Evolutionary conservation across 306 rosid genomes (phyloP).

Genomic region (Lablab purpureus): DNA sequence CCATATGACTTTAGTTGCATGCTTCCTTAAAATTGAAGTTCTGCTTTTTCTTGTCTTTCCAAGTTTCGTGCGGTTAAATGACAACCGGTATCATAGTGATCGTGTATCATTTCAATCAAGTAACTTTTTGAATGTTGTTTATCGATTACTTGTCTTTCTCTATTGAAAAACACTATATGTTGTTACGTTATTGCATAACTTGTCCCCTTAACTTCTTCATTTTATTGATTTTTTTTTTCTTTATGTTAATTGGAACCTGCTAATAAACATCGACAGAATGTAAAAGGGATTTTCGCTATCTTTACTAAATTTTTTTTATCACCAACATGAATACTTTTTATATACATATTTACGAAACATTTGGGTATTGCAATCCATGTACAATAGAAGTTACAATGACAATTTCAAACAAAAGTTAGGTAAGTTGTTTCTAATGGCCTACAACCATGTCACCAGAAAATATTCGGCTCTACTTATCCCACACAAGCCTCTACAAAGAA

Average conservation of each 20-base stretch:
- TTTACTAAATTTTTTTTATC: no score
- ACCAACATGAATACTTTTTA: no score
- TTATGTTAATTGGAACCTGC: neutral
- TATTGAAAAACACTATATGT: neutral
- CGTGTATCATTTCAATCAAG: conserved; percentile 27
- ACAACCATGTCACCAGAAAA: no score
- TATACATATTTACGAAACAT: no score
- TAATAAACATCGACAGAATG: neutral
- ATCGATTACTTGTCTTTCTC: neutral
- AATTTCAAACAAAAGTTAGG: no score
- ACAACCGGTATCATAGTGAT: conserved; percentile 10
- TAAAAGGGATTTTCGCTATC: neutral
- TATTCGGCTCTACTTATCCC: no score
- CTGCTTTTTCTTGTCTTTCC: conserved; percentile 25
- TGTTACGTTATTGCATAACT: neutral
- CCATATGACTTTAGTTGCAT: conserved; percentile 25
- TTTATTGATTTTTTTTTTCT: conserved; percentile 6
- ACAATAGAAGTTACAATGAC: no score
- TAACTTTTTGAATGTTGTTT: conserved; percentile 34
- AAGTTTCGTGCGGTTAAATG: conserved; percentile 23
- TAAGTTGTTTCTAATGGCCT: no score
- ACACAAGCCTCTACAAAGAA: no score
- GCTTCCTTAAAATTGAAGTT: conserved; percentile 20
- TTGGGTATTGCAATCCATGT: no score
- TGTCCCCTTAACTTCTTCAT: neutral